Evolutionary conservation across 208 protist species (phyloP), one percentile per base, ranked within the genome.

Genomic region (Acanthamoeba sp.): DNA sequence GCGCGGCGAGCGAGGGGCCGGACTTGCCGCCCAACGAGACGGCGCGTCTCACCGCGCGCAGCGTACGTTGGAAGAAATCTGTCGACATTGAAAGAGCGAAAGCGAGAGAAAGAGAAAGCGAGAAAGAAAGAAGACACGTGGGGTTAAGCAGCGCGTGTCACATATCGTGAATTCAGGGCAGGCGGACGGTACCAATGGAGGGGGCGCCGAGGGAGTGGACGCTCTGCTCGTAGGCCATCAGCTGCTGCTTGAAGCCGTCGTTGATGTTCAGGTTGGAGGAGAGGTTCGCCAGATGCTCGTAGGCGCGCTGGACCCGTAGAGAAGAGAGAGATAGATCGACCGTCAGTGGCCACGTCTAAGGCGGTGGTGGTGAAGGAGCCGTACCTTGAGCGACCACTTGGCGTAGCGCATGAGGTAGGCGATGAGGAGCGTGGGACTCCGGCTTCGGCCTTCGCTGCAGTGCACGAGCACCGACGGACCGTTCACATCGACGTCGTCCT

Each of bases 211-310:
- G 78, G 7, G 24, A 34, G n/a, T 87, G 78, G 6, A 87, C 36
- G 45, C 24, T 87, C 48, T 38, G 18, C 78, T 87, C 78, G 78
- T 87, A 87, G 40, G 4, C 12, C 78, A 87, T 87, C 27, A 87
- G 45, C 45, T 87, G 78, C 34, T 87, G 78, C 78, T 87, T 87
- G 78, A 87, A 87, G 78, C 78, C 78, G 48, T 87, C 78, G n/a
- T 87, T 87, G 78, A 87, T 87, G 78, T 87, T 87, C 24, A 87
- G 78, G 29, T 87, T 87, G 42, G 78, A 59, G 12, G 45, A 87
- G n/a, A 87, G 78, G 12, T 50, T 59, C 20, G 78, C 78, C 78
- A 87, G 9, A 59, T 87, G 78, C 78, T 87, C 78, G 20, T 87
- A 87, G 45, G 78, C 78, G 7, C 78, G 40, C 78, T 84, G 42